A percentile compares a stretch with the other conserved stretches of the same genome.
Conservation (phyloP, 257 asterid species). For the Marsdenia floribunda region DNA sequence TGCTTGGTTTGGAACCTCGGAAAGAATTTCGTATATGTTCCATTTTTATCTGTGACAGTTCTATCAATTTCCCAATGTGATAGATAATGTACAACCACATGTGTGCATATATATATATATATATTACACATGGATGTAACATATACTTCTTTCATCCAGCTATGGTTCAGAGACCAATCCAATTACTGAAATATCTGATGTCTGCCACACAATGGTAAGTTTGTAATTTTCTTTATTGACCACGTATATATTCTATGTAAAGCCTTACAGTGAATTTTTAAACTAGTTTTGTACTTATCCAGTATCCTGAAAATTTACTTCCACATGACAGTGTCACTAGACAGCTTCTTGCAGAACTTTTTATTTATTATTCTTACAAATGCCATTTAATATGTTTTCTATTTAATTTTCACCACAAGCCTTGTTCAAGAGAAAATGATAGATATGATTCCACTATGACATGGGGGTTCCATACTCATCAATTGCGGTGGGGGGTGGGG, state of each 20-base stretch:
- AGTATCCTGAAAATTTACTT: conserved; percentile 1
- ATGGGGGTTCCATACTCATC: background rate
- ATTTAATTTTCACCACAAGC: background rate
- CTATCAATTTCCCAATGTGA: background rate
- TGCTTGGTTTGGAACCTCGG: background rate
- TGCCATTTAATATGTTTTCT: background rate
- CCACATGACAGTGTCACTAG: background rate
- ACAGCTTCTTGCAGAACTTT: background rate
- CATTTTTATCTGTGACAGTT: background rate
- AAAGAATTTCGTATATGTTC: background rate
- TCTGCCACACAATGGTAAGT: conserved; percentile 72
- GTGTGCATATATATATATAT: too few species aligned
- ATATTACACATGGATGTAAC: background rate
- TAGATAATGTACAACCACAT: too few species aligned
- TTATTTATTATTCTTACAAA: background rate
- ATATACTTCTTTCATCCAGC: conserved; percentile 38
- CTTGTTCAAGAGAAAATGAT: background rate
- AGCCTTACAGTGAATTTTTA: background rate
- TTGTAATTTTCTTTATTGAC: background rate
- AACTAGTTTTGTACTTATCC: background rate
- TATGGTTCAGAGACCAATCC: conserved; percentile 87
- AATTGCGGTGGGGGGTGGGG: background rate
- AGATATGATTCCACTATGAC: background rate
- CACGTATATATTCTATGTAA: background rate
- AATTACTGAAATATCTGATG: conserved; percentile 48